Evolutionary conservation across 2,329 filamentous ascomycete genomes (phyloP), one percentile per base, ranked within the genome.

Genomic region (Mollisiaceae sp.): DNA sequence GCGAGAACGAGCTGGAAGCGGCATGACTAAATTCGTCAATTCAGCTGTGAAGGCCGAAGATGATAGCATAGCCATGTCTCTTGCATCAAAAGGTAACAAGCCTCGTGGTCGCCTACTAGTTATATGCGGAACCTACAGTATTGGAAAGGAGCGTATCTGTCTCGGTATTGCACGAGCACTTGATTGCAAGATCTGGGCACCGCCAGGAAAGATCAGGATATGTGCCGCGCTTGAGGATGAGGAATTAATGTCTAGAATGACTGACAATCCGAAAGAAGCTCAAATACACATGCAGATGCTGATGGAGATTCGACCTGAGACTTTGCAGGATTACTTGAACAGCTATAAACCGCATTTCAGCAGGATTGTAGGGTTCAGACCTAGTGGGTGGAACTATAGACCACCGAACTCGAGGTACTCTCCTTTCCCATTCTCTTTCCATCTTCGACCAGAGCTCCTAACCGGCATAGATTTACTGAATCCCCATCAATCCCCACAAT

Each of bases 221-320:
- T 94, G 93, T 78, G 84, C 86, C 24, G 93, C 93, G 69, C 85
- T 99, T 0, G 93, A 93, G 75, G 94, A 98, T 75, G 84, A 90
- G 0, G 94, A 97, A 74, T 85, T 99, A 4, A 82, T 89, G 32
- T 84, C 86, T 0, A 85, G 93, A 4, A 85, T 99, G 73, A 99
- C 95, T 0, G 83, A 84, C 8, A 82, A 97, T 75, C 93, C 95
- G 0, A 81, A 85, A 24, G 91, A 92, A 72, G 95, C 95, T 0
- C 94, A 98, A 78, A 93, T 99, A 0, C 95, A 99, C 79, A 97
- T 99, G 94, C 96, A 97, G 72, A 93, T 91, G 73, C 83, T 99
- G 11, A 95, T 95, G 83, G 94, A 98, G 77, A 93, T 99, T 70
- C 89, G 93, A 32, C 89, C 93, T 39, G 94, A 97, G 71, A 97